These are phyloP conservation scores for Mariannaea sp. DNA, from an alignment of 2,329 filamentous ascomycete genomes.

Conservation along the genomic window DNA sequence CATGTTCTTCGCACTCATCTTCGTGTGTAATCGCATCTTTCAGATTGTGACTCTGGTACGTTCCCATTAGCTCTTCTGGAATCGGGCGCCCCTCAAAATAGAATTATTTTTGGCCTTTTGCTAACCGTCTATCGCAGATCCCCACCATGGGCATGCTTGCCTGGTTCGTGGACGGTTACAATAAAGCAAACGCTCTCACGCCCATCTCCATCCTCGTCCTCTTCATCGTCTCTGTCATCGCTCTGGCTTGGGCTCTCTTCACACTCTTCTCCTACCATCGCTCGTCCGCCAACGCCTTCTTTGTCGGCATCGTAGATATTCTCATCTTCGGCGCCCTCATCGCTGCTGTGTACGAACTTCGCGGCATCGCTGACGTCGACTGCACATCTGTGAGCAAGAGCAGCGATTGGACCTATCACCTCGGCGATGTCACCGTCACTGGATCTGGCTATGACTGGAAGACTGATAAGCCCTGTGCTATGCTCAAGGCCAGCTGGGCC, in stretches of 20 bases:
- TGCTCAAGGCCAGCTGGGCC: conserved; percentile 90
- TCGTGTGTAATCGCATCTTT: conserved; percentile 65
- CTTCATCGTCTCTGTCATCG: conserved; percentile 70
- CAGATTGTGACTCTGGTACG: conserved; percentile 68
- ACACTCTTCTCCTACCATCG: conserved; percentile 71
- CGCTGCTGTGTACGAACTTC: conserved; percentile 63
- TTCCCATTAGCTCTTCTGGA: background rate
- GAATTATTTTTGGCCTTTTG: background rate
- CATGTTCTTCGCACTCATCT: conserved; percentile 68
- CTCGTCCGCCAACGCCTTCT: conserved; percentile 62
- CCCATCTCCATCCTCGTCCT: conserved; percentile 67
- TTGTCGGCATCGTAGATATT: conserved; percentile 65
- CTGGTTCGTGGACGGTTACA: conserved; percentile 67
- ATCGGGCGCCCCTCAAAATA: too few species aligned
- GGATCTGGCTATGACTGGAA: conserved; percentile 57
- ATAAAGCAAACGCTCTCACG: conserved; percentile 60
- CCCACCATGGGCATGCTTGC: conserved; percentile 69
- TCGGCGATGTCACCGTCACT: conserved; percentile 65
- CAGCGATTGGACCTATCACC: conserved; percentile 58
- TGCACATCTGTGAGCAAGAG: conserved; percentile 65
- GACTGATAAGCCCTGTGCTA: conserved; percentile 78
- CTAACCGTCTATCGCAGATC: conserved; percentile 51
- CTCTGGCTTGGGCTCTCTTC: conserved; percentile 65
- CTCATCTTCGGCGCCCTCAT: conserved; percentile 68
- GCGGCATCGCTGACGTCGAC: conserved; percentile 64